Conservation (phyloP, 371 early-diverging fungal species). For the Lichtheimia ramosa region DNA sequence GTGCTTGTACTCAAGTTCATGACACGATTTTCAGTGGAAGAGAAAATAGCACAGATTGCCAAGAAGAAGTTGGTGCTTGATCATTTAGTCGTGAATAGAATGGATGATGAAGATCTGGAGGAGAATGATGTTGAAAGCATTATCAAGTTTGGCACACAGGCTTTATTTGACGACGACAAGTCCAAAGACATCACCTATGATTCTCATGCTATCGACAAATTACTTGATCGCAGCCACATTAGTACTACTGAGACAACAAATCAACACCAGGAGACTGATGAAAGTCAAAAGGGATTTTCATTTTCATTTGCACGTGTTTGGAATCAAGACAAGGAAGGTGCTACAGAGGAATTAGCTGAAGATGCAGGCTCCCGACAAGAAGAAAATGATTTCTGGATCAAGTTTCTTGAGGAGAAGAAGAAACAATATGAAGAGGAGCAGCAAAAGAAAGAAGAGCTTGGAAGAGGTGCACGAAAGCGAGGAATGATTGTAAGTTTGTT, state of each 20-base stretch:
- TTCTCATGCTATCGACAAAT: conserved; percentile 52
- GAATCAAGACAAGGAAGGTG: conserved; percentile 24
- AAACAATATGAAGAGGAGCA: conserved; percentile 15
- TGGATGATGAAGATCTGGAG: conserved; percentile 64
- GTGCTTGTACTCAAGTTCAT: conserved; percentile 87
- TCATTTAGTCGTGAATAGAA: conserved; percentile 82
- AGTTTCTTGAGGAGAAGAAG: conserved; percentile 29
- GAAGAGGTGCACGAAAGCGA: conserved; percentile 45
- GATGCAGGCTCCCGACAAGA: conserved; percentile 15
- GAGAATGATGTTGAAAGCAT: conserved; percentile 69
- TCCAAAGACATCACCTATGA: conserved; percentile 60
- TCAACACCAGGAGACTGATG: conserved; percentile 22
- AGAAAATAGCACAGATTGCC: conserved; percentile 79
- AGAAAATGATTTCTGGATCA: conserved; percentile 51
- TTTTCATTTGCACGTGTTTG: conserved; percentile 52
- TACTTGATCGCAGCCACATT: conserved; percentile 64
- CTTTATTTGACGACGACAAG: conserved; percentile 72
- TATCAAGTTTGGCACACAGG: conserved; percentile 79
- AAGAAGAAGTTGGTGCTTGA: conserved; percentile 86
- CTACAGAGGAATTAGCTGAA: conserved; percentile 18
- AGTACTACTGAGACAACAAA: conserved; percentile 5
- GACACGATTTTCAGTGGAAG: conserved; percentile 72
- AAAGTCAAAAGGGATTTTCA: conserved; percentile 19
- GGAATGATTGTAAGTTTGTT: conserved; percentile 17
- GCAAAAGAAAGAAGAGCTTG: conserved; percentile 16